phyloP scores from a whole-genome alignment of 805 yeast genomes.

The Pichia nanzhaoensis region DNA sequence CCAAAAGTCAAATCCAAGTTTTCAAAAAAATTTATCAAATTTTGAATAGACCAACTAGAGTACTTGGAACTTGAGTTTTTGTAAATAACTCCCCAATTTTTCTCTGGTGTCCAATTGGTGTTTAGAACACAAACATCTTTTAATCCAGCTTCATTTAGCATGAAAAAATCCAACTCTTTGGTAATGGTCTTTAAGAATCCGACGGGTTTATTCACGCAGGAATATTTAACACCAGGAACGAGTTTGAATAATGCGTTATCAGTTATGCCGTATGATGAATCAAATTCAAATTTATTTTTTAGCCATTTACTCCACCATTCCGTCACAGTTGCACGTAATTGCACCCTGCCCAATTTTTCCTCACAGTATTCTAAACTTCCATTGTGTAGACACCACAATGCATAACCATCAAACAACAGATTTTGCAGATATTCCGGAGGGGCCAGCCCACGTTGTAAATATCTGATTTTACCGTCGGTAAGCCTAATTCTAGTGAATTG shows the following conservation, averaged over 20 bases:
- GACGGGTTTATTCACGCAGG: constrained; percentile 25
- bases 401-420: constrained; percentile 27
- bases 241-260: constrained; percentile 32
- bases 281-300: constrained; percentile 22
- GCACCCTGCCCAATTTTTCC: constrained; percentile 1
- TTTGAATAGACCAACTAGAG: constrained; percentile 14
- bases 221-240: constrained; percentile 25
- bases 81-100: constrained; percentile 29
- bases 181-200: constrained; percentile 27
- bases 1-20: constrained; percentile 22
- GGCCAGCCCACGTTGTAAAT: constrained; percentile 25
- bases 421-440: constrained; percentile 29
- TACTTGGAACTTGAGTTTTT: constrained; percentile 13
- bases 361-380: constrained; percentile 21
- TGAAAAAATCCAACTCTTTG: constrained; percentile 15
- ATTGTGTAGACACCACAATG: constrained; percentile 29
- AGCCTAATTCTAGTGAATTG: constrained; percentile 12
- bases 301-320: constrained; percentile 36
- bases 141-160: constrained; percentile 10
- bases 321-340: constrained; percentile 4
- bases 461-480: constrained; percentile 6
- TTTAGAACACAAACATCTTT: constrained; percentile 22
- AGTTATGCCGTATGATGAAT: constrained; percentile 20
- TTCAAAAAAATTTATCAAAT: constrained; percentile 22
- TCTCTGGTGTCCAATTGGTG: constrained; percentile 27